Percentiles rank a stretch among this genome's conserved stretches.
These are phyloP conservation scores for Fraxinus angustifolia DNA, from an alignment of 305 asterid genomes.

Conservation along the genomic window DNA sequence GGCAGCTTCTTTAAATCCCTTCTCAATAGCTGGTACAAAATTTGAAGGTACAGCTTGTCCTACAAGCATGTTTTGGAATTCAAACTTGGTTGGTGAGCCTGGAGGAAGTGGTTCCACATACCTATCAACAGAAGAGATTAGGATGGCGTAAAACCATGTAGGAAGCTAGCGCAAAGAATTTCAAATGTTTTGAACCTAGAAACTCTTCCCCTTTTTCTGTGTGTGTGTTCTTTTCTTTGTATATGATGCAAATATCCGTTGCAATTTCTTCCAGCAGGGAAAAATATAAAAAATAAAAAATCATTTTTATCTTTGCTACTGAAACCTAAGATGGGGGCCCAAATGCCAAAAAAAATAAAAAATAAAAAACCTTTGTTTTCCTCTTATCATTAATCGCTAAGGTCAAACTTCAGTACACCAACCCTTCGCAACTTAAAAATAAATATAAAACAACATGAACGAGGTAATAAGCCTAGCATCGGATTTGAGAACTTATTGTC, in stretches of 20 bases:
- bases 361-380: background rate
- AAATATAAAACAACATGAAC: background rate
- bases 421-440: background rate
- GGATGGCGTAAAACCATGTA: conserved; percentile 3
- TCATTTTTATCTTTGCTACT: background rate
- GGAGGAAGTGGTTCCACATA: conserved; percentile 87
- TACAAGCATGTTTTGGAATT: conserved; percentile 78
- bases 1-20: conserved; percentile 96
- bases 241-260: background rate
- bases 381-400: background rate
- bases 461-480: background rate
- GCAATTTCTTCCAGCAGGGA: background rate
- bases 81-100: conserved; percentile 70
- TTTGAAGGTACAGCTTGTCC: conserved; percentile 90
- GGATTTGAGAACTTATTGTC: background rate
- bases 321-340: background rate
- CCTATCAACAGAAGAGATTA: conserved; percentile 39
- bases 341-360: background rate
- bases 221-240: background rate
- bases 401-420: background rate
- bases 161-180: conserved; percentile 1
- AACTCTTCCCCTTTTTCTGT: background rate
- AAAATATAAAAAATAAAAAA: background rate
- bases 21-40: conserved; percentile 91
- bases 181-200: background rate